Base-by-base conservation (phyloP, 139 green algal species). In the Trebouxia sp. region DNA sequence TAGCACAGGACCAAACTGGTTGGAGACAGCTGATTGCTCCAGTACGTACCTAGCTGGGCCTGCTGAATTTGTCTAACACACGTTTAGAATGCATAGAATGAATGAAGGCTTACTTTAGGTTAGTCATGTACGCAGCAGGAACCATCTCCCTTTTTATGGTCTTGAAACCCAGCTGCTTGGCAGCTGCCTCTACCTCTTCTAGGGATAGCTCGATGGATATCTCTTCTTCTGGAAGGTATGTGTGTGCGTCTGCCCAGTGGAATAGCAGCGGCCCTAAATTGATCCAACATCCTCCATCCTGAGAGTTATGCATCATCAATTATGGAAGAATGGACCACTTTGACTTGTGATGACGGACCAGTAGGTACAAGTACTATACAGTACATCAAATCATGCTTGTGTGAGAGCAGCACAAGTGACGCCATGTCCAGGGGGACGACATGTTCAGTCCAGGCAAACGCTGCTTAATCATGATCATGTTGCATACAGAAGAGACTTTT, bases 221-320 rank as follows among this genome's bases (percentile, higher is more conserved):
- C 76, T 95, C 87, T 0, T 81, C 66, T 14, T 74, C 37, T 26
- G 53, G 45, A 22, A 89, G 45, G 56, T 88, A 88, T 15, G 76
- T 82, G 47, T 88, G 84, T 3, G 62, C 67, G 22, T 87, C 82
- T 42, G 78, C 65, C 78, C 85, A 87, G 41, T 85, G 85, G 39
- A 96, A 99, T 56, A 98, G 90, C 83, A 99, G 87, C 1, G 97
- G 97, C 10, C 97, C 97, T 20, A 98, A 81, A 83, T 99, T 96
- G 28, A 99, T 86, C 94, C 94, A 97, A 24, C 77, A 82, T 39
- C 94, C 94, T 5, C 94, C 94, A 1, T 84, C 81, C 80, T 86
- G 76, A 69, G 87, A 65, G 3, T 24, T 7, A 70, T 5, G n/a
- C n/a, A n/a, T n/a, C n/a, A n/a, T n/a, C n/a, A n/a, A n/a, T n/a